Percentiles rank a stretch among this genome's conserved stretches.
Conservation (phyloP, 345 rosid genomes). For the Noccaea caerulescens region DNA sequence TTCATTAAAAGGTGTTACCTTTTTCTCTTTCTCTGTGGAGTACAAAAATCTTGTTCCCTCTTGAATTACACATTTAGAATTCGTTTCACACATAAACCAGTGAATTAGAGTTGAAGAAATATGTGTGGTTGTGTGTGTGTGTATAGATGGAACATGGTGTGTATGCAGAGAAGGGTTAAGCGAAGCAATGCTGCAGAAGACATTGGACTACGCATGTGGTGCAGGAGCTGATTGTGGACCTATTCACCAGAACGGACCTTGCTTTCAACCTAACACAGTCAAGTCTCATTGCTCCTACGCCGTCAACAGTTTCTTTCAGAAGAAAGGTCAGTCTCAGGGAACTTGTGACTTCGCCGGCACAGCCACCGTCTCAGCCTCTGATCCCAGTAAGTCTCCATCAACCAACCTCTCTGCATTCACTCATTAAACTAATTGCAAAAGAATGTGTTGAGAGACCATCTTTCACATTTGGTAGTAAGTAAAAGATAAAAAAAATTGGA, state of each 20-base stretch:
- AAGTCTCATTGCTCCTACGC: slow-evolving; percentile 83
- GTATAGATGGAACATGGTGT: slow-evolving; percentile 76
- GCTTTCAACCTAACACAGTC: slow-evolving; percentile 76
- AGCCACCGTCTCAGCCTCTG: slow-evolving; percentile 56
- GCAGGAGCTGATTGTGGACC: slow-evolving; percentile 96
- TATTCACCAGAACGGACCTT: slow-evolving; percentile 59
- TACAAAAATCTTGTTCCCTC: slow-evolving; percentile 14
- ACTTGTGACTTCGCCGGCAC: slow-evolving; percentile 86
- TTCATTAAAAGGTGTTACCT: slow-evolving; percentile 30
- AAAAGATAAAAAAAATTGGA: neutral
- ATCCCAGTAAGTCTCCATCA: slow-evolving; percentile 57
- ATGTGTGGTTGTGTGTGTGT: slow-evolving; percentile 23
- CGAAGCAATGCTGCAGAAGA: slow-evolving; percentile 66
- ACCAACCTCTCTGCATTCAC: slow-evolving; percentile 1
- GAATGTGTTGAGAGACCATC: slow-evolving; percentile 13
- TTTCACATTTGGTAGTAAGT: slow-evolving; percentile 22
- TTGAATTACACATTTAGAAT: slow-evolving; percentile 24
- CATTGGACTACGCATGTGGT: slow-evolving; percentile 95
- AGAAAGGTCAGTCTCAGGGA: slow-evolving; percentile 68
- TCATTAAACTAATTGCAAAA: slow-evolving; percentile 4
- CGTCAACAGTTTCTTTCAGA: slow-evolving; percentile 90
- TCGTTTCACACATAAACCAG: slow-evolving; percentile 12
- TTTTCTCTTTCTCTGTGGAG: neutral
- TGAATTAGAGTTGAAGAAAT: slow-evolving; percentile 1
- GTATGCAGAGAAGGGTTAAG: slow-evolving; percentile 69